A percentile compares a stretch with the other conserved stretches of the same genome.
These are phyloP conservation scores for Sarocladium kiliense DNA, from an alignment of 2,329 filamentous ascomycete species.

Conservation along the genomic window DNA sequence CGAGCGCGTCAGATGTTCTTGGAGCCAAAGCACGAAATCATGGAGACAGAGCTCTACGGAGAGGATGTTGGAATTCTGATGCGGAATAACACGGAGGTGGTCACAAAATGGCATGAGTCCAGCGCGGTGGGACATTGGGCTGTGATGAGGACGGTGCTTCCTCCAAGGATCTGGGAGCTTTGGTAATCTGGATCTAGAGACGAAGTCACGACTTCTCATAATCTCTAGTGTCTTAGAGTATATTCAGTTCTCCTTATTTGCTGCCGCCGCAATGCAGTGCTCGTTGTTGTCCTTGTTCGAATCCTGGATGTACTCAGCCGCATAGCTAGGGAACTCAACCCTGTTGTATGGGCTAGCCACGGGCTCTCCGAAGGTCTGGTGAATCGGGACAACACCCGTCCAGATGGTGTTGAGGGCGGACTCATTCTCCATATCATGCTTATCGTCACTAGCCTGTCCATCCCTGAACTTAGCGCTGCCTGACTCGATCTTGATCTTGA, in stretches of 20 bases:
- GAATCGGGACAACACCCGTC: constrained; percentile 58
- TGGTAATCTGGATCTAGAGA: constrained; percentile 52
- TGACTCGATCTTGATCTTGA: constrained; percentile 62
- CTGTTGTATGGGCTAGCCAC: constrained; percentile 55
- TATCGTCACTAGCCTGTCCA: constrained; percentile 56
- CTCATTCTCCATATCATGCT: constrained; percentile 39
- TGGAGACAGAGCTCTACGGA: constrained; percentile 37
- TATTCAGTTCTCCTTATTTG: constrained; percentile 13
- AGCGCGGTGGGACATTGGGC: constrained; percentile 83
- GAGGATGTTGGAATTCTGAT: constrained; percentile 49
- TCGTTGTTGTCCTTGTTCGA: constrained; percentile 30
- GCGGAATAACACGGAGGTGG: constrained; percentile 57
- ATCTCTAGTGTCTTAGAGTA: not conserved
- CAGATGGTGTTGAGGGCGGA: constrained; percentile 39
- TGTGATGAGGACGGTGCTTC: constrained; percentile 84
- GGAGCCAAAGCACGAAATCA: constrained; percentile 66
- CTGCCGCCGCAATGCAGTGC: constrained; percentile 20
- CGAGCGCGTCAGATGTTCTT: constrained; percentile 65
- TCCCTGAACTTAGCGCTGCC: constrained; percentile 72
- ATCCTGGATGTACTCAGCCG: constrained; percentile 38
- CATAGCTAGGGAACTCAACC: constrained; percentile 57
- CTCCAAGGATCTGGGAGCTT: constrained; percentile 74
- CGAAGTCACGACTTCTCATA: not conserved
- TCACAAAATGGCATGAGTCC: constrained; percentile 67
- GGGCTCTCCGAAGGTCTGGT: constrained; percentile 58